Conservation (phyloP, 768 basidiomycete species). For the Ephemerocybe angulata region DNA sequence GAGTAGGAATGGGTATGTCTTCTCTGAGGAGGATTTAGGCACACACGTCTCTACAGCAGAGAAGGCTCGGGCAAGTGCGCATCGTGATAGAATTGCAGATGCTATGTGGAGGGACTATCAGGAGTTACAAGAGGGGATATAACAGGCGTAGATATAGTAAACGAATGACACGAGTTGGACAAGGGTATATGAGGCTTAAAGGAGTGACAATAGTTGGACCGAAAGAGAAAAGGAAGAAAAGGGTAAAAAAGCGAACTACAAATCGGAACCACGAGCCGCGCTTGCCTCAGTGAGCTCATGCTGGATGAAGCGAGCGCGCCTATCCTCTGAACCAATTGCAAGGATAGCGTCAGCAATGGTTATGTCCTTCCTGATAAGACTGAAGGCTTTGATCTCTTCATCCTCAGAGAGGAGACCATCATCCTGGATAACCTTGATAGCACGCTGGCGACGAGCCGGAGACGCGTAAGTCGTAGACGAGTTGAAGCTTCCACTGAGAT, state of each 20-base stretch:
- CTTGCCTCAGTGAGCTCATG: not conserved
- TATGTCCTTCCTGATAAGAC: not conserved
- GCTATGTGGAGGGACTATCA: slow-evolving; percentile 17
- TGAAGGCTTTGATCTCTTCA: not conserved
- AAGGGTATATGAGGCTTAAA: too few species aligned
- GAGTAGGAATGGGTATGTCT: not conserved
- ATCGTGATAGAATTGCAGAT: slow-evolving; percentile 17
- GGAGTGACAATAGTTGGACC: too few species aligned
- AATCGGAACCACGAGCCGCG: too few species aligned
- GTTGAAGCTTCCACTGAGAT: not conserved
- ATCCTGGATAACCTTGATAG: not conserved
- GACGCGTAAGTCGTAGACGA: not conserved
- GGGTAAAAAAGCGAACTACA: too few species aligned
- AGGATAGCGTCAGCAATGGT: slow-evolving; percentile 6
- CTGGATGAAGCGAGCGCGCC: slow-evolving; percentile 6
- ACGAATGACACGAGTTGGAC: not conserved
- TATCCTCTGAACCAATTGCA: not conserved
- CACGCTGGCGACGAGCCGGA: slow-evolving; percentile 1
- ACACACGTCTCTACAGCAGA: slow-evolving; percentile 2
- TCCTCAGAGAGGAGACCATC: not conserved
- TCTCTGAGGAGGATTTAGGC: not conserved
- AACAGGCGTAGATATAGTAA: slow-evolving; percentile 7
- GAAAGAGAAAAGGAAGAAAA: too few species aligned
- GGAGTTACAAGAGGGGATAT: not conserved
- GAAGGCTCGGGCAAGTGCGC: slow-evolving; percentile 1